Evolutionary conservation across 305 asterid species (phyloP).

Genomic region (Fraxinus dipetala): DNA sequence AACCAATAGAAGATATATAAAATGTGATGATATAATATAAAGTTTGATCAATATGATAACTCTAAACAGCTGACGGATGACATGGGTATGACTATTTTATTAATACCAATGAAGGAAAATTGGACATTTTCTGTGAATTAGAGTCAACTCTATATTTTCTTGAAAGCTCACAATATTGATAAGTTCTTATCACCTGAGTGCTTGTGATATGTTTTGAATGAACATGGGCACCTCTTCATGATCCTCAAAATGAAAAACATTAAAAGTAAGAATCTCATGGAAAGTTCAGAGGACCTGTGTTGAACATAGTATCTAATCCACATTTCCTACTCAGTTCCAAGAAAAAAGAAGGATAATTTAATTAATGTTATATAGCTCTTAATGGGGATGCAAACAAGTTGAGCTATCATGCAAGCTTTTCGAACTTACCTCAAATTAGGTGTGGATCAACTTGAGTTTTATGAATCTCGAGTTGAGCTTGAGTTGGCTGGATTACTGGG

Average conservation of each 20-base stretch:
- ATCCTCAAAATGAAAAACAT: not conserved
- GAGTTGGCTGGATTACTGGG: not conserved
- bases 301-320: not conserved
- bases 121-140: not conserved
- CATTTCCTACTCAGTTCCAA: not conserved
- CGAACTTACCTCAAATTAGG: not conserved
- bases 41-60: not conserved
- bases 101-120: not conserved
- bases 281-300: not conserved
- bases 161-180: not conserved
- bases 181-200: not conserved
- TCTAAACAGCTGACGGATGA: not conserved
- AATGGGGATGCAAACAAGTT: not conserved
- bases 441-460: not conserved
- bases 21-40: not conserved
- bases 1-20: not conserved
- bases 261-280: not conserved
- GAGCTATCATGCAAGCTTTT: not conserved
- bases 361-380: not conserved
- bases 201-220: not conserved
- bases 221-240: not conserved
- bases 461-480: not conserved
- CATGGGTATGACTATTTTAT: not conserved
- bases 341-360: not conserved
- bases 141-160: not conserved